A percentile compares a stretch with the other conserved stretches of the same genome.
These are phyloP conservation scores for Panellus pusillus DNA, from an alignment of 768 basidiomycete genomes.

Conservation along the genomic window DNA sequence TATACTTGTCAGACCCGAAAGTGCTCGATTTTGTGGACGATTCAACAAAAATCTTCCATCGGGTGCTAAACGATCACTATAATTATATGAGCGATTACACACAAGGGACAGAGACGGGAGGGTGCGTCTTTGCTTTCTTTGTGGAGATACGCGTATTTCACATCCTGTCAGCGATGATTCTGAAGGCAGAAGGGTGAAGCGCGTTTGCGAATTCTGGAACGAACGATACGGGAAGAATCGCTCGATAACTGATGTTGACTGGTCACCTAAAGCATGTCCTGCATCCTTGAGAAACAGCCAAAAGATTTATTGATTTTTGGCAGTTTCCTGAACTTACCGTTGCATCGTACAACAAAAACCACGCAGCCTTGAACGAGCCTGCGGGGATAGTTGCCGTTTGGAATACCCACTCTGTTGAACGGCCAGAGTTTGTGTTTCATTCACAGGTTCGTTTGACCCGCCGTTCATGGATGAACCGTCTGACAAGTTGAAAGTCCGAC, in stretches of 20 bases:
- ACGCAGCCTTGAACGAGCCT: conserved; percentile 89
- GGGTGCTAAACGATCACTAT: conserved; percentile 92
- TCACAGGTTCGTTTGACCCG: conserved; percentile 70
- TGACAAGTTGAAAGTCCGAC: conserved; percentile 71
- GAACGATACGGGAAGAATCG: conserved; percentile 90
- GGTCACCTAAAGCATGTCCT: conserved; percentile 86
- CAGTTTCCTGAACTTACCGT: conserved; percentile 96
- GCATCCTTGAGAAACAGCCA: not conserved
- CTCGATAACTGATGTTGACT: conserved; percentile 94
- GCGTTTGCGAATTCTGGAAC: conserved; percentile 93
- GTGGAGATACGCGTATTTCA: not conserved
- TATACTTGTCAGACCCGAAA: conserved; percentile 84
- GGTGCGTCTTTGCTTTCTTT: conserved; percentile 48
- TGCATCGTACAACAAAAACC: conserved; percentile 97
- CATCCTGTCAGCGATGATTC: conserved; percentile 69
- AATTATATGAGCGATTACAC: conserved; percentile 98
- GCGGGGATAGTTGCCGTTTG: conserved; percentile 97
- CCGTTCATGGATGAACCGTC: conserved; percentile 5
- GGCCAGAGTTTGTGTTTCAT: conserved; percentile 98
- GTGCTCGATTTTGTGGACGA: conserved; percentile 94
- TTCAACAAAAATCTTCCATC: conserved; percentile 92
- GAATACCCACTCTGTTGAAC: conserved; percentile 93
- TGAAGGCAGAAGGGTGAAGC: conserved; percentile 86
- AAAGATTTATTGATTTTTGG: not conserved
- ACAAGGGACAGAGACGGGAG: conserved; percentile 80